These are phyloP conservation scores for Carallia pectinifolia DNA, from an alignment of 345 rosid species.

Conservation along the genomic window DNA sequence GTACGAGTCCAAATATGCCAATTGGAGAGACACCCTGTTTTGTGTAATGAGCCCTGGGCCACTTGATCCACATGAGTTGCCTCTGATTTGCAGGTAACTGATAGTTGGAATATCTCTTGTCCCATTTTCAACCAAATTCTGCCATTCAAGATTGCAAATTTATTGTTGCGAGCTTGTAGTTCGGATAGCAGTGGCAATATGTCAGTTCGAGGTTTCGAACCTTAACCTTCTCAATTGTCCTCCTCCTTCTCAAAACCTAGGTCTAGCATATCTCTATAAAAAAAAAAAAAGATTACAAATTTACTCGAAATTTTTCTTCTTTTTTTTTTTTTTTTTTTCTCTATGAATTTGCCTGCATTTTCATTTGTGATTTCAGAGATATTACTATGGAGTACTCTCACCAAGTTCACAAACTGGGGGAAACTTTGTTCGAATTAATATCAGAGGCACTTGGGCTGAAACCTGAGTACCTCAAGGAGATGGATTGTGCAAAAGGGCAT, in stretches of 20 bases:
- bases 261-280: too few relatives aligned
- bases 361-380: constrained; percentile 8
- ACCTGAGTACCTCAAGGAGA: constrained; percentile 5
- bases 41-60: constrained; percentile 13
- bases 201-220: too few relatives aligned
- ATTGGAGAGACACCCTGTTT: constrained; percentile 22
- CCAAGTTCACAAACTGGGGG: constrained; percentile 1
- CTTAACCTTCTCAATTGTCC: too few relatives aligned
- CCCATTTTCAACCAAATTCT: too few relatives aligned
- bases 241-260: too few relatives aligned
- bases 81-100: constrained; percentile 20
- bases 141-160: too few relatives aligned
- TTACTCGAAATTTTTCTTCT: too few relatives aligned
- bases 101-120: not conserved
- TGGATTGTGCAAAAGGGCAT: constrained; percentile 18
- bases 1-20: constrained; percentile 15
- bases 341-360: not conserved
- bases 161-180: too few relatives aligned
- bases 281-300: too few relatives aligned
- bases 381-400: constrained; percentile 10
- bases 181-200: too few relatives aligned
- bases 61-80: constrained; percentile 15
- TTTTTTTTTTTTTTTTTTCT: too few relatives aligned
- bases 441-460: constrained; percentile 20
- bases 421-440: constrained; percentile 15